Percentiles rank a stretch among this genome's conserved stretches.
These are phyloP conservation scores for Handroanthus guayacan DNA, from an alignment of 257 asterid genomes.

Conservation along the genomic window DNA sequence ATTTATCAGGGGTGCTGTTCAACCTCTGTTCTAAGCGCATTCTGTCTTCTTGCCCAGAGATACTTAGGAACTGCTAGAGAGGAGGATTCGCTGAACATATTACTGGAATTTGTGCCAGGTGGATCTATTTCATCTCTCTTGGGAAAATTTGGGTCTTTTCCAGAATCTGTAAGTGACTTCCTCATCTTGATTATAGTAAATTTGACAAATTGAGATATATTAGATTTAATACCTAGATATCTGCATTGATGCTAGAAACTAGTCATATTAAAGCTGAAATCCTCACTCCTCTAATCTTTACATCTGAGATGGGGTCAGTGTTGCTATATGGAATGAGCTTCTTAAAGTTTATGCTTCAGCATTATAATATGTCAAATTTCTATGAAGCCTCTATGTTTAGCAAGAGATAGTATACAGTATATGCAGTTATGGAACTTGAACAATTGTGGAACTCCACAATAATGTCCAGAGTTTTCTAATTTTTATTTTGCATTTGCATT, in stretches of 20 bases:
- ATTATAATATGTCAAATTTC: conserved; percentile 12
- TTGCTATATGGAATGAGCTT: conserved; percentile 31
- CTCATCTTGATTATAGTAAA: conserved; percentile 1
- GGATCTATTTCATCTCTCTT: conserved; percentile 97
- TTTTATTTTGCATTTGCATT: conserved; percentile 35
- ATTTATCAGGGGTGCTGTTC: conserved; percentile 3
- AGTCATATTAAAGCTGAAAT: conserved; percentile 22
- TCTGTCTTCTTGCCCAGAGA: conserved; percentile 62
- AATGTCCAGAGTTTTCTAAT: conserved; percentile 29
- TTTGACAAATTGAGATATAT: conserved; percentile 22
- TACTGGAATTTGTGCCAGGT: conserved; percentile 97
- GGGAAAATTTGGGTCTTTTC: conserved; percentile 97
- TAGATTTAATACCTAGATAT: conserved; percentile 2
- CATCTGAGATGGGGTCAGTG: neutral
- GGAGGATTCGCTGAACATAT: conserved; percentile 82
- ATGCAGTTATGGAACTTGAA: conserved; percentile 27
- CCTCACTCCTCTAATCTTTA: conserved; percentile 2
- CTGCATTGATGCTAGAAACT: conserved; percentile 9
- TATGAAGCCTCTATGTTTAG: conserved; percentile 20
- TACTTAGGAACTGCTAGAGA: conserved; percentile 98
- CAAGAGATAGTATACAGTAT: conserved; percentile 22
- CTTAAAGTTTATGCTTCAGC: conserved; percentile 26
- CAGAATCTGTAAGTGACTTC: conserved; percentile 83
- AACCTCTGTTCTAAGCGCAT: conserved; percentile 31
- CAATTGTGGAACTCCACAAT: conserved; percentile 17